phyloP scores from a whole-genome alignment of 179 eudicot species.

The Silene noctiflora region DNA sequence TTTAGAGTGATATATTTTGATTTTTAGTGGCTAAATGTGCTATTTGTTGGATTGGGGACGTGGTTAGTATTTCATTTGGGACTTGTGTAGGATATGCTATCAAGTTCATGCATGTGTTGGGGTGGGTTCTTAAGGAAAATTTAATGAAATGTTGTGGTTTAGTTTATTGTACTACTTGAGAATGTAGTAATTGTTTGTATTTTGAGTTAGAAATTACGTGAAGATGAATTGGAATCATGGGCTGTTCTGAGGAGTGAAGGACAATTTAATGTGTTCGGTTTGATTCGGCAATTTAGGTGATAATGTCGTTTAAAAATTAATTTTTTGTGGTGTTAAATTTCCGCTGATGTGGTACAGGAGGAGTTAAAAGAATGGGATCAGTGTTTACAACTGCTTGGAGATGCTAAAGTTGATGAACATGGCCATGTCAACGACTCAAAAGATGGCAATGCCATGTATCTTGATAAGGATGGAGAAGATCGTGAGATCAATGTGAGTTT shows the following conservation, averaged over 20 bases:
- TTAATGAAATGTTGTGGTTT: background rate
- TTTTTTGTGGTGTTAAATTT: background rate
- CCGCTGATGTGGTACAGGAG: constrained; percentile 41
- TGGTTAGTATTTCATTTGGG: no score
- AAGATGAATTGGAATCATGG: background rate
- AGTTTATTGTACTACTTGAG: background rate
- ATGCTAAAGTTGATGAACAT: constrained; percentile 80
- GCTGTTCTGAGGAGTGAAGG: background rate
- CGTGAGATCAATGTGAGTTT: constrained; percentile 83
- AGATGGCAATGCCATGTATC: constrained; percentile 64
- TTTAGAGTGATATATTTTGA: background rate
- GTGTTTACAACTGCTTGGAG: constrained; percentile 91
- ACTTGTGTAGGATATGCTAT: background rate
- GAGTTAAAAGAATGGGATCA: constrained; percentile 97
- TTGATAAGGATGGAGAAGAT: constrained; percentile 89
- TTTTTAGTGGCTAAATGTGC: no score
- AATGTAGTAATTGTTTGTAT: background rate
- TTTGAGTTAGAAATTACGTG: background rate
- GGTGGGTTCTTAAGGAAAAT: background rate
- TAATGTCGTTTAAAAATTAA: background rate
- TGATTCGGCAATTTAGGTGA: background rate
- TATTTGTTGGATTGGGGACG: no score
- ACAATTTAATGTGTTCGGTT: background rate
- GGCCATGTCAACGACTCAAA: constrained; percentile 68
- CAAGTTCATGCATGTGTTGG: background rate